These are phyloP conservation scores for Arabis hirsuta DNA, from an alignment of 345 rosid genomes.

Conservation along the genomic window DNA sequence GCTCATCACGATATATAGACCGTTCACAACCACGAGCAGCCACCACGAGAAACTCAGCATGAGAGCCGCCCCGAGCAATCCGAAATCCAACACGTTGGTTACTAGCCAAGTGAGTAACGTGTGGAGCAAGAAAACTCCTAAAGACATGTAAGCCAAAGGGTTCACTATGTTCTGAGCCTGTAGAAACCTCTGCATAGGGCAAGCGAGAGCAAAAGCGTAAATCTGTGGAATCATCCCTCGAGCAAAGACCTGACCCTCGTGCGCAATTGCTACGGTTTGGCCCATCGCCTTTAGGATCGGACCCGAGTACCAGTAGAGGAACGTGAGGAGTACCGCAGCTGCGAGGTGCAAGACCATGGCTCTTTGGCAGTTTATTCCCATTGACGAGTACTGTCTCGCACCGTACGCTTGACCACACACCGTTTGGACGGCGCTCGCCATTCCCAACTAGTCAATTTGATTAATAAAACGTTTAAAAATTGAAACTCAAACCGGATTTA, in stretches of 20 bases:
- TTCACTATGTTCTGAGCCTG: slow-evolving; percentile 97
- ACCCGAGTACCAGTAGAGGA: slow-evolving; percentile 76
- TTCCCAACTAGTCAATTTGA: slow-evolving; percentile 61
- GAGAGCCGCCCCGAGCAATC: slow-evolving; percentile 80
- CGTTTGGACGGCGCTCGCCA: slow-evolving; percentile 98
- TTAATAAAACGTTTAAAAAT: neutral
- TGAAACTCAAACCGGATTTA: neutral
- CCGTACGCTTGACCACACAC: slow-evolving; percentile 98
- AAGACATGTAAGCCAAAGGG: slow-evolving; percentile 81
- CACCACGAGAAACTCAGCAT: slow-evolving; percentile 83
- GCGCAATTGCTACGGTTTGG: slow-evolving; percentile 64
- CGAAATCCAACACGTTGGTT: slow-evolving; percentile 54
- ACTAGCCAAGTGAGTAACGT: slow-evolving; percentile 67
- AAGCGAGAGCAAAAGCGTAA: slow-evolving; percentile 76
- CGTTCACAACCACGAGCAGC: slow-evolving; percentile 58
- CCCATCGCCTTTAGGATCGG: slow-evolving; percentile 62
- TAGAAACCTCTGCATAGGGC: slow-evolving; percentile 90
- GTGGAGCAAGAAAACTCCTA: slow-evolving; percentile 76
- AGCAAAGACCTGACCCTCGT: slow-evolving; percentile 70
- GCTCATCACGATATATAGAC: slow-evolving; percentile 64
- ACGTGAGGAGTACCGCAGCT: slow-evolving; percentile 71
- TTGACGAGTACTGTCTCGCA: slow-evolving; percentile 65
- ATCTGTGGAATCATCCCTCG: slow-evolving; percentile 80
- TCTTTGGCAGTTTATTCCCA: slow-evolving; percentile 90
- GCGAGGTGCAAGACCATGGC: slow-evolving; percentile 82